phyloP scores from a whole-genome alignment of 169 alveolate species.

The Plasmodium adleri region DNA sequence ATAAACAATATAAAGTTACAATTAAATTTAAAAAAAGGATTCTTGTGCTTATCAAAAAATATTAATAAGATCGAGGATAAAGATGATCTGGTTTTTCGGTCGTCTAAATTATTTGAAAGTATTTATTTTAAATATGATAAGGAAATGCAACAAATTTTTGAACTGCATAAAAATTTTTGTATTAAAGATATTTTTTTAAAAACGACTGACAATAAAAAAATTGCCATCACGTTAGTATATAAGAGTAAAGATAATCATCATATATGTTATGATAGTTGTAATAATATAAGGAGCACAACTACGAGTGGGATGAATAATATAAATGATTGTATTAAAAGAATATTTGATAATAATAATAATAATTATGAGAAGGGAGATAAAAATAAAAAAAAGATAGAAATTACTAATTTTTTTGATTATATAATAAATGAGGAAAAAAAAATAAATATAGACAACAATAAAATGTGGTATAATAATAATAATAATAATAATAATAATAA shows the following conservation, averaged over 20 bases:
- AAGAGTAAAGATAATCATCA: constrained; percentile 13
- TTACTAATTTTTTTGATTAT: too few relatives aligned
- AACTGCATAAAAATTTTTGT: constrained; percentile 8
- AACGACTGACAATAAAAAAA: constrained; percentile 1
- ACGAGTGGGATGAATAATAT: too few relatives aligned
- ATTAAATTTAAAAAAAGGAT: constrained; percentile 20
- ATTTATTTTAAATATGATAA: constrained; percentile 11
- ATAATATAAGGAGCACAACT: too few relatives aligned
- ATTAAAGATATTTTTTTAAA: constrained; percentile 45
- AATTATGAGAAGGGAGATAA: too few relatives aligned
- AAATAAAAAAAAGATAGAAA: too few relatives aligned
- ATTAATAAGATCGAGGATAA: not conserved
- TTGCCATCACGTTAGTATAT: constrained; percentile 41
- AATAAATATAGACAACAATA: too few relatives aligned
- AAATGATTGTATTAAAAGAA: too few relatives aligned
- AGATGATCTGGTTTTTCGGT: not conserved
- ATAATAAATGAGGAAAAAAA: too few relatives aligned
- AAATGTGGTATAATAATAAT: too few relatives aligned
- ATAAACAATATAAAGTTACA: constrained; percentile 15
- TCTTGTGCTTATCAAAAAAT: constrained; percentile 18
- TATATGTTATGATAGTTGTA: not conserved
- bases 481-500: too few relatives aligned
- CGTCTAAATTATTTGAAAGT: not conserved
- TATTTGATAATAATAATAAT: too few relatives aligned
- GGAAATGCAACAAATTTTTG: constrained; percentile 22